Evolutionary conservation across 441 rosid genomes (phyloP).

Genomic region (Bocquillonia castaneifolia): DNA sequence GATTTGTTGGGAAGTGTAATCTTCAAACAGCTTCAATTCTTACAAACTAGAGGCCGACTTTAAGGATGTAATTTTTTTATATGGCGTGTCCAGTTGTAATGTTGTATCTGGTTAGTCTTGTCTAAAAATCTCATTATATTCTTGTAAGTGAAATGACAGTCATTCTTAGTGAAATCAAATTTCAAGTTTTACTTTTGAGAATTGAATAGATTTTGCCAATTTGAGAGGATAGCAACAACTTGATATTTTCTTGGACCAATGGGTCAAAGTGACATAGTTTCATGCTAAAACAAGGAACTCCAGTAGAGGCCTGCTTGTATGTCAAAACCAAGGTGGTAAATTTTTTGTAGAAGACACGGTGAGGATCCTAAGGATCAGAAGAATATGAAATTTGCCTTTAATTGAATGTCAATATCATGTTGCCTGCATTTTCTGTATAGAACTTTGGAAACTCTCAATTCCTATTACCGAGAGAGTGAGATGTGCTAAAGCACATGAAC

Average conservation of each 20-base stretch:
- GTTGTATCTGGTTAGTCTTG: slow-evolving; percentile 6
- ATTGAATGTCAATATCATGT: neutral
- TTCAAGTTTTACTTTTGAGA: neutral
- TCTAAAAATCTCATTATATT: too few species aligned
- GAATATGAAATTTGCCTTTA: neutral
- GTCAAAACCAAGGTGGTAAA: neutral
- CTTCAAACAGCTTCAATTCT: neutral
- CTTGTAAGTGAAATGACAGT: too few species aligned
- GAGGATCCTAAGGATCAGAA: neutral
- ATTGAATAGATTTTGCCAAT: neutral
- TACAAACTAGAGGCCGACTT: neutral
- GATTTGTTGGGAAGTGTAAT: neutral
- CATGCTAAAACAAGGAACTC: neutral
- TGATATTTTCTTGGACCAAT: neutral
- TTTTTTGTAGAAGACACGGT: neutral
- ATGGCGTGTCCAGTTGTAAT: neutral
- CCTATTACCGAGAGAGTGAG: neutral
- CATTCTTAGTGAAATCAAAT: neutral
- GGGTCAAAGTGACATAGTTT: neutral
- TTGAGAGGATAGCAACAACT: neutral
- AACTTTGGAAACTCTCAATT: neutral
- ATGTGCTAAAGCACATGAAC: slow-evolving; percentile 20
- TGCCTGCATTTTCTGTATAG: neutral
- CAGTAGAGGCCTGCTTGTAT: neutral
- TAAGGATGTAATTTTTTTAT: neutral